Evolutionary conservation across 768 basidiomycete species (phyloP).

Genomic region (Mycena polygramma): DNA sequence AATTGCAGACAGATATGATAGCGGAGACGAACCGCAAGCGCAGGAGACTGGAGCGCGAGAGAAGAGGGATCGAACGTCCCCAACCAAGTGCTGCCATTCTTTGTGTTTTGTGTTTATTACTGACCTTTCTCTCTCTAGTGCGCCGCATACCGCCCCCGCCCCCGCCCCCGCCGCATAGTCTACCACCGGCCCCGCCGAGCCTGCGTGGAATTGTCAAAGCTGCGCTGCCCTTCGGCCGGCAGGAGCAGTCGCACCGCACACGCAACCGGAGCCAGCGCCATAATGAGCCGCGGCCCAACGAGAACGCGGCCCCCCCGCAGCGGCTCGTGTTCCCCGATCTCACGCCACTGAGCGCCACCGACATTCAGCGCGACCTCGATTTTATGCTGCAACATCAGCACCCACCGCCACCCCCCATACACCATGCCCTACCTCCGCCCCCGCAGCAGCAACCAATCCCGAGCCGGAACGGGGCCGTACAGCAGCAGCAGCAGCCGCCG

Average conservation of each 20-base stretch:
- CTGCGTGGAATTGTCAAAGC: conserved; percentile 77
- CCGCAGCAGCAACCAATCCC: conserved; percentile 35
- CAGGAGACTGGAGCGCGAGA: conserved; percentile 86
- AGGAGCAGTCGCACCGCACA: conserved; percentile 32
- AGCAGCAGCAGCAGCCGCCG: conserved; percentile 15
- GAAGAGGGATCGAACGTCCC: conserved; percentile 82
- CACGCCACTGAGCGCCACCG: conserved; percentile 58
- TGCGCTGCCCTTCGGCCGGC: conserved; percentile 58
- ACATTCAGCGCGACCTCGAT: conserved; percentile 67
- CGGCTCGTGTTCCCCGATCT: conserved; percentile 60
- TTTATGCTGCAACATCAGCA: conserved; percentile 64
- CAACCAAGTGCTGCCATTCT: conserved; percentile 64
- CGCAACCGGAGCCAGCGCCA: conserved; percentile 39
- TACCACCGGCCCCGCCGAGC: conserved; percentile 66
- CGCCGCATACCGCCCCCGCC: conserved; percentile 75
- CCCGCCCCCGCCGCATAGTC: conserved; percentile 64
- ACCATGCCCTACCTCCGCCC: conserved; percentile 38
- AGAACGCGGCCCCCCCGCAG: conserved; percentile 45
- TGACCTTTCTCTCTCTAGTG: conserved; percentile 50
- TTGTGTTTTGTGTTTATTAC: conserved; percentile 40
- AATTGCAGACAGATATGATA: conserved; percentile 88
- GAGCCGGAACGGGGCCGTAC: conserved; percentile 8
- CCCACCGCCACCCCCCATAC: conserved; percentile 35
- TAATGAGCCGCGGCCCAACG: conserved; percentile 43
- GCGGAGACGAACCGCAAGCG: conserved; percentile 91